phyloP scores from a whole-genome alignment of 768 basidiomycete species.

The Calocera viscosa region DNA sequence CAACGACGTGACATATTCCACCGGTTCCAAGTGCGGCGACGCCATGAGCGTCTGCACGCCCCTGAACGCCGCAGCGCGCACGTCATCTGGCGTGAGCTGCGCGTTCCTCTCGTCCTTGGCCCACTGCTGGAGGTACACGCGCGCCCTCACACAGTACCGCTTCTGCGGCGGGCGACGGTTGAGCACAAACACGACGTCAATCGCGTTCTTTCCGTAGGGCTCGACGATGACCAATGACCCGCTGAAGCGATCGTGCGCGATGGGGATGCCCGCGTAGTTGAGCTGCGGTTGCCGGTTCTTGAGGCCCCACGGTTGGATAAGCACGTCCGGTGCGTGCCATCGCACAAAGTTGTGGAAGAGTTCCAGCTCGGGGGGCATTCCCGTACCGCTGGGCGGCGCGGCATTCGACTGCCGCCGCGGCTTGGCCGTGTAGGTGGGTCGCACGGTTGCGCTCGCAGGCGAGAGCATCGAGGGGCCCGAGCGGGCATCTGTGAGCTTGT shows the following conservation, averaged over 20 bases:
- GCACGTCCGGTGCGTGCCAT: conserved; percentile 1
- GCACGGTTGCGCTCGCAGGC: background rate
- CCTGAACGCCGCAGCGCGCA: conserved; percentile 8
- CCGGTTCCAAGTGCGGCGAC: conserved; percentile 1
- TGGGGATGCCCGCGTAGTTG: background rate
- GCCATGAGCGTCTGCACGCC: conserved; percentile 4
- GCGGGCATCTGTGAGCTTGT: background rate
- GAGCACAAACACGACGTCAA: conserved; percentile 1
- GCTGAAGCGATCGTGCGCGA: conserved; percentile 2
- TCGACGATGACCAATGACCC: conserved; percentile 1
- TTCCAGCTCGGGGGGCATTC: conserved; percentile 2
- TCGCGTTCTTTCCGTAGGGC: conserved; percentile 6
- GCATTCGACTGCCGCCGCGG: background rate
- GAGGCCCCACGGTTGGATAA: background rate
- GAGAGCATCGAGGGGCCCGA: background rate
- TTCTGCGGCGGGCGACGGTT: conserved; percentile 7
- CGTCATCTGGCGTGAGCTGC: conserved; percentile 2
- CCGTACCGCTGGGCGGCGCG: background rate
- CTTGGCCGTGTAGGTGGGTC: background rate
- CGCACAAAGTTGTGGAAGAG: conserved; percentile 7
- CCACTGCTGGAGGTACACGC: conserved; percentile 3
- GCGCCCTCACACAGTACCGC: background rate
- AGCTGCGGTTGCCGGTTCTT: background rate
- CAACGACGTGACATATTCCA: conserved; percentile 4
- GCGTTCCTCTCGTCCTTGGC: conserved; percentile 3